These are phyloP conservation scores for Massarina eburnea DNA, from an alignment of 2,329 filamentous ascomycete genomes.

Conservation along the genomic window DNA sequence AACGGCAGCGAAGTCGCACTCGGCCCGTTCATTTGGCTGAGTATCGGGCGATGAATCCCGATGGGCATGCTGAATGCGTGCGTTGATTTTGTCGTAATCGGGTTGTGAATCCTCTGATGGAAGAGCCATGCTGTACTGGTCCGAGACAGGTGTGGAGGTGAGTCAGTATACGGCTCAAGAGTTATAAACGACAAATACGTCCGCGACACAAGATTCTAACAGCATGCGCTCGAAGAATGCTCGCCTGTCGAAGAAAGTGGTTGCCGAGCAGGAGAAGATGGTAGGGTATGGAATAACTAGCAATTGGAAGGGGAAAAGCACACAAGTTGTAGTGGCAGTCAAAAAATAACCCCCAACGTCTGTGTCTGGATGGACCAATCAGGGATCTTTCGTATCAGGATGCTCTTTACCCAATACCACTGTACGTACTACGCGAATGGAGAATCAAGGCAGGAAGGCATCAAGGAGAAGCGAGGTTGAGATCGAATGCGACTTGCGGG, in stretches of 20 bases:
- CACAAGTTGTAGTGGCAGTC: not conserved
- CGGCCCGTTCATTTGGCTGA: not conserved
- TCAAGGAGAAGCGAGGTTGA: not conserved
- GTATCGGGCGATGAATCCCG: slow-evolving; percentile 3
- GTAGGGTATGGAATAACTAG: too few relatives aligned
- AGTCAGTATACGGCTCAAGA: not conserved
- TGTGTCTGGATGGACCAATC: slow-evolving; percentile 5
- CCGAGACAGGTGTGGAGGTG: not conserved
- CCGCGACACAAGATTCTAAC: not conserved
- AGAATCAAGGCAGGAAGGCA: slow-evolving; percentile 1
- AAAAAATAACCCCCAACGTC: not conserved
- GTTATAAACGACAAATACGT: not conserved
- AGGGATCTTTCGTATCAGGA: slow-evolving; percentile 3
- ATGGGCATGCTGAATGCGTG: slow-evolving; percentile 1
- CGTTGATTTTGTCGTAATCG: slow-evolving; percentile 3
- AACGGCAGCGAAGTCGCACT: slow-evolving; percentile 5
- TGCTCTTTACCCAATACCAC: not conserved
- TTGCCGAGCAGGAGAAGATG: too few relatives aligned
- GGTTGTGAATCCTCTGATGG: slow-evolving; percentile 2
- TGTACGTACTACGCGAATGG: slow-evolving; percentile 1
- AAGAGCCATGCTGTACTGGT: slow-evolving; percentile 2
- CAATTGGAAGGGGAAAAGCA: not conserved
- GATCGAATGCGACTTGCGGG: not conserved
- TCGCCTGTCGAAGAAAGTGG: too few relatives aligned
- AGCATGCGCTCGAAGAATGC: too few relatives aligned